These are phyloP conservation scores for Populus tomentosa DNA, from an alignment of 441 rosid species.

Conservation along the genomic window DNA sequence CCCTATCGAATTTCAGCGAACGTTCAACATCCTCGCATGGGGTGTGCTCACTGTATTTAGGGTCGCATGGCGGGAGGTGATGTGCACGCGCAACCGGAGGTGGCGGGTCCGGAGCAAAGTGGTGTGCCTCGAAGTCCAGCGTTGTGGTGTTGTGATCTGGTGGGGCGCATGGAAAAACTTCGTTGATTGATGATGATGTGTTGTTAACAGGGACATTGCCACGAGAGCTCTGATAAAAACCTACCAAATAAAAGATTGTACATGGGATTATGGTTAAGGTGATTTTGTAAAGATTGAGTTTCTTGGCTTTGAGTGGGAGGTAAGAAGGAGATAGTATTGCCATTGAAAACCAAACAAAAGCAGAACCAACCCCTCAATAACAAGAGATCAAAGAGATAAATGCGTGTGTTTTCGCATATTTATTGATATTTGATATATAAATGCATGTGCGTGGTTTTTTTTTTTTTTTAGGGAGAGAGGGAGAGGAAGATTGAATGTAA, in stretches of 20 bases:
- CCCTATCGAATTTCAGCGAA: conserved; percentile 51
- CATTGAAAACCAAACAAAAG: conserved; percentile 12
- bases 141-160: conserved; percentile 8
- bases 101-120: conserved; percentile 12
- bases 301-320: conserved; percentile 32
- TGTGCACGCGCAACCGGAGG: neutral
- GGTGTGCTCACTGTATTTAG: conserved; percentile 49
- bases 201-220: neutral
- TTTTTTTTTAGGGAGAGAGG: neutral
- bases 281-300: conserved; percentile 41
- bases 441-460: neutral
- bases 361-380: neutral
- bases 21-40: conserved; percentile 73
- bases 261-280: conserved; percentile 39
- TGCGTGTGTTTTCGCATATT: neutral
- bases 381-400: neutral
- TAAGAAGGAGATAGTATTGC: conserved; percentile 8
- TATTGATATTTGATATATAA: neutral
- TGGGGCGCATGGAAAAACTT: conserved; percentile 11
- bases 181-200: conserved; percentile 6
- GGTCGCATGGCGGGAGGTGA: conserved; percentile 41
- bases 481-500: neutral
- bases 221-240: conserved; percentile 41
- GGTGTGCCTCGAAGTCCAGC: conserved; percentile 36
- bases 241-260: conserved; percentile 43